Conservation (phyloP, 306 rosid species). For the Lagenaria siceraria region DNA sequence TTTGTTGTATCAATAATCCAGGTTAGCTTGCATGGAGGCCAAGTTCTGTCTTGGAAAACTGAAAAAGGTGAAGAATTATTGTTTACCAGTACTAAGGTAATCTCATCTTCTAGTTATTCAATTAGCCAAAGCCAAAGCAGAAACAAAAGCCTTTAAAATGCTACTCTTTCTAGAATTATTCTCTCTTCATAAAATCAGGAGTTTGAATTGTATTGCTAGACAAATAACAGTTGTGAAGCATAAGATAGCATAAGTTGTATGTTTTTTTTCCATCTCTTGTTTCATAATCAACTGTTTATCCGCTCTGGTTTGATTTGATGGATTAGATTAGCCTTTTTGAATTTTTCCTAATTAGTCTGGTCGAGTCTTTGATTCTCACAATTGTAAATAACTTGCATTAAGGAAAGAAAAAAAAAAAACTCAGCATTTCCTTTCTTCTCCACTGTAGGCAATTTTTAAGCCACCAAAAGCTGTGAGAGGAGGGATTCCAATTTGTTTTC, state of each 20-base stretch:
- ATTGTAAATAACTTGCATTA: neutral
- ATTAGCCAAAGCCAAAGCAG: neutral
- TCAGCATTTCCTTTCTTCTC: neutral
- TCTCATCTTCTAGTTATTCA: neutral
- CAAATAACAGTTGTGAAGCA: neutral
- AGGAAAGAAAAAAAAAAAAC: neutral
- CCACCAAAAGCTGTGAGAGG: conserved; percentile 81
- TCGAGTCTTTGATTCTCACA: neutral
- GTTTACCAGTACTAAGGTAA: conserved; percentile 65
- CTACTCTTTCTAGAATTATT: neutral
- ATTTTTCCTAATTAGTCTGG: neutral
- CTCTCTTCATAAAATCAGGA: neutral
- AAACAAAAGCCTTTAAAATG: neutral
- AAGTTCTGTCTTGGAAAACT: conserved; percentile 78
- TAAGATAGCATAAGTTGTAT: neutral
- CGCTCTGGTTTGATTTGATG: neutral
- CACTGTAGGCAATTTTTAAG: conserved; percentile 48
- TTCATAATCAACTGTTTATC: neutral
- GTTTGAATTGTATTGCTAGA: neutral
- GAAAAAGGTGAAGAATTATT: conserved; percentile 64
- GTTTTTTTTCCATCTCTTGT: neutral
- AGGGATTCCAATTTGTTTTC: conserved; percentile 90
- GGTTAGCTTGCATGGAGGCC: conserved; percentile 90
- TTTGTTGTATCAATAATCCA: conserved; percentile 14
- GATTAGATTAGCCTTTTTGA: neutral